A percentile compares a stretch with the other conserved stretches of the same genome.
Evolutionary conservation across 2,329 filamentous ascomycete genomes (phyloP).

Genomic region (Alternaria triticimaculans): DNA sequence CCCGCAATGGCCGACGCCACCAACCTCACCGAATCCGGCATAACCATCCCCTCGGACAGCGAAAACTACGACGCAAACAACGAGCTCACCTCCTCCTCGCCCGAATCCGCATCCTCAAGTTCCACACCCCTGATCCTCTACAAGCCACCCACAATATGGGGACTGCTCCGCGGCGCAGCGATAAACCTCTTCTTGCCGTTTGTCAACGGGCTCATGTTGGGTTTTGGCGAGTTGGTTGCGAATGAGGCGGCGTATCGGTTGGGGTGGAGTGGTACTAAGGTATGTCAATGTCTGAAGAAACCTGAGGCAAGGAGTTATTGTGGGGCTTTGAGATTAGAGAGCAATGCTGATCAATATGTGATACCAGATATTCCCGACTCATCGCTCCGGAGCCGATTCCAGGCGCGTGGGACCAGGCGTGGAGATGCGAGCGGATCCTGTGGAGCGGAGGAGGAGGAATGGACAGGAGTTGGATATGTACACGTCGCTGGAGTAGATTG

Average conservation of each 20-base stretch:
- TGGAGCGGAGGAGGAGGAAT: constrained; percentile 60
- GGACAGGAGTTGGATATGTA: constrained; percentile 68
- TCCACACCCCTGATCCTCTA: constrained; percentile 82
- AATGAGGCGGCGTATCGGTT: constrained; percentile 93
- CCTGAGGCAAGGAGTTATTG: too few relatives aligned
- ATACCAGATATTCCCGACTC: constrained; percentile 62
- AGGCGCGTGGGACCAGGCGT: constrained; percentile 81
- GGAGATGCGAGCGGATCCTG: constrained; percentile 74
- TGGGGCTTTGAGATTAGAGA: too few relatives aligned
- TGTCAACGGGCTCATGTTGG: constrained; percentile 97
- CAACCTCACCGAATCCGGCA: constrained; percentile 72
- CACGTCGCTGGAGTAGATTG: constrained; percentile 68
- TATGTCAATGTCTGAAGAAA: constrained; percentile 60
- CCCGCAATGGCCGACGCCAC: constrained; percentile 20
- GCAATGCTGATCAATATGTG: background rate
- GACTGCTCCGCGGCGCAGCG: constrained; percentile 82
- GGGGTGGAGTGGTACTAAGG: constrained; percentile 94
- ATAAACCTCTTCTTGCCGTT: constrained; percentile 97
- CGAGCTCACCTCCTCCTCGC: constrained; percentile 67
- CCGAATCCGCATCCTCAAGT: constrained; percentile 66
- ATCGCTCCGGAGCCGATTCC: constrained; percentile 60
- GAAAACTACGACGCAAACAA: constrained; percentile 77
- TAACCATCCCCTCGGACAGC: constrained; percentile 82
- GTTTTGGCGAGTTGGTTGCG: constrained; percentile 95
- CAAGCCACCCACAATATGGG: constrained; percentile 85